Percentiles rank a stretch among this genome's conserved stretches.
Conservation (phyloP, 2,329 filamentous ascomycete species). For the Sphaceloma murrayae region DNA sequence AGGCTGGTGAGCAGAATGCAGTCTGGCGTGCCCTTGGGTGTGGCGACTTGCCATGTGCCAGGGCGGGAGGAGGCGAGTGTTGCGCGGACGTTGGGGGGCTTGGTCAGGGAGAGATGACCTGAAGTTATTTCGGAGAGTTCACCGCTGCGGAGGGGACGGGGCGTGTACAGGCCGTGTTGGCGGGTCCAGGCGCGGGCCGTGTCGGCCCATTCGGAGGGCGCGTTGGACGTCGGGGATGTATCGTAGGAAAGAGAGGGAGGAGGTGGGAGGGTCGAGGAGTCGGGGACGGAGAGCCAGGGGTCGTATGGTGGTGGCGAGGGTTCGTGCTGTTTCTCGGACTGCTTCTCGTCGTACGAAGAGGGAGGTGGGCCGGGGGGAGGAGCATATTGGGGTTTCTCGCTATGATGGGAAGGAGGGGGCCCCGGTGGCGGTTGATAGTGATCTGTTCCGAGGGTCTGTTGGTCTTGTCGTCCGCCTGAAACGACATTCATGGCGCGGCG, state of each 20-base stretch:
- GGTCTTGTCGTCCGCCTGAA: not conserved
- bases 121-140: slow-evolving; percentile 22
- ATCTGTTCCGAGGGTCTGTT: slow-evolving; percentile 18
- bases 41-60: slow-evolving; percentile 41
- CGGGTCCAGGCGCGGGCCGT: slow-evolving; percentile 58
- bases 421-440: slow-evolving; percentile 27
- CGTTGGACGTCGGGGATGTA: slow-evolving; percentile 59
- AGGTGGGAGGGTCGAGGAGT: slow-evolving; percentile 62
- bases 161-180: slow-evolving; percentile 48
- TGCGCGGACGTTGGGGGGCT: slow-evolving; percentile 34
- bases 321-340: slow-evolving; percentile 24
- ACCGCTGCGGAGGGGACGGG: slow-evolving; percentile 33
- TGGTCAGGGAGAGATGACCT: slow-evolving; percentile 43
- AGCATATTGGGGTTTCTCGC: slow-evolving; percentile 22
- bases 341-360: slow-evolving; percentile 19
- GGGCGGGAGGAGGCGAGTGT: slow-evolving; percentile 36
- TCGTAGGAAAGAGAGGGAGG: slow-evolving; percentile 60
- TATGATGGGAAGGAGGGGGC: slow-evolving; percentile 24
- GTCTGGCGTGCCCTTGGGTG: slow-evolving; percentile 42
- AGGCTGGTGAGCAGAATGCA: slow-evolving; percentile 57
- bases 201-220: slow-evolving; percentile 53
- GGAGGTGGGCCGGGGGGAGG: slow-evolving; percentile 33
- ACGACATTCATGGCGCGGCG: slow-evolving; percentile 10
- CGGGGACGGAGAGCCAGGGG: slow-evolving; percentile 64
- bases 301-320: slow-evolving; percentile 50